Evolutionary conservation across 129 eudicot species (phyloP).

Genomic region (Saussurea involucrata): DNA sequence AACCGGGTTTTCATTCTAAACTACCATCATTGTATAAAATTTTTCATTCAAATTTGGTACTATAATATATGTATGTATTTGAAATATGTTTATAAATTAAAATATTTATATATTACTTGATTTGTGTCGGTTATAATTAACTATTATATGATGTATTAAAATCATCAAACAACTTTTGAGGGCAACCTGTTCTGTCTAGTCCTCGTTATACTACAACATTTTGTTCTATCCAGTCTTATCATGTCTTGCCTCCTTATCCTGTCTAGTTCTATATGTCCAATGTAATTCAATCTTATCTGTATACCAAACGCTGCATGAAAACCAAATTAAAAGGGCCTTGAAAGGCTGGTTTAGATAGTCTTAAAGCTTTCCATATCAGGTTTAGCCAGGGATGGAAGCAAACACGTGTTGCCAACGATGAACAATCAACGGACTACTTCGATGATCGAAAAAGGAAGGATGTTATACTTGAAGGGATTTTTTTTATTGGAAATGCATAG

Average conservation of each 20-base stretch:
- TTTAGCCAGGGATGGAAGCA: neutral
- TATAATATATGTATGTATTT: too few species aligned
- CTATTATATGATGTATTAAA: too few species aligned
- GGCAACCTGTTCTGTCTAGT: too few species aligned
- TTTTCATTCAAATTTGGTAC: too few species aligned
- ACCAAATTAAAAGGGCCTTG: neutral
- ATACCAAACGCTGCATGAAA: neutral
- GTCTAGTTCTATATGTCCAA: neutral
- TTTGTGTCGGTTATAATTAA: too few species aligned
- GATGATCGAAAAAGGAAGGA: neutral
- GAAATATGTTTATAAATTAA: too few species aligned
- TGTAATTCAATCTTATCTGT: neutral
- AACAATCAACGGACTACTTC: neutral
- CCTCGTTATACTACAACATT: neutral
- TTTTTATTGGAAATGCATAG: neutral
- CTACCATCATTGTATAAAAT: neutral
- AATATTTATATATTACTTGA: too few species aligned
- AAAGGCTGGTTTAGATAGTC: neutral
- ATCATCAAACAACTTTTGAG: too few species aligned
- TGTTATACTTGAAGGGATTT: neutral
- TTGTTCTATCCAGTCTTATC: neutral
- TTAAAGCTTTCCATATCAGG: neutral
- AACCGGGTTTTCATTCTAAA: neutral
- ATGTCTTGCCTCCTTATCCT: neutral
- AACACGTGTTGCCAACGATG: neutral